Evolutionary conservation across 2,329 filamentous ascomycete genomes (phyloP), one percentile per base, ranked within the genome.

Genomic region (Epichloe hybrida): DNA sequence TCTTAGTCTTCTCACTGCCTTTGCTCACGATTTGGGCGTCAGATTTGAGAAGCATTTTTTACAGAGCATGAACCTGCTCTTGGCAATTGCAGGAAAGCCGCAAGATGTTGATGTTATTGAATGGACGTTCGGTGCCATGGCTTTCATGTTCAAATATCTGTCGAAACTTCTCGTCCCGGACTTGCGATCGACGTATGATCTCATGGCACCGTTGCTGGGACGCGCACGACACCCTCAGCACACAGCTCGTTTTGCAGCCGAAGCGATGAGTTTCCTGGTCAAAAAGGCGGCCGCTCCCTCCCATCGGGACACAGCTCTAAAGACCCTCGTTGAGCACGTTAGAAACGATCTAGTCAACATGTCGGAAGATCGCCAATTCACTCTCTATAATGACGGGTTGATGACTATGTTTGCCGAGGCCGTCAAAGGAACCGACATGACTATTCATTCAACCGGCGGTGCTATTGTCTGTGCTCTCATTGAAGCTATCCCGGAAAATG

Each of bases 71-170:
- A 77, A 74, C 50, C 72, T 94, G 50, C 81, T 98, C 50, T 79
- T 87, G 39, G 80, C 81, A 15, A 78, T 97, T 56, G 90, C 89
- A 11, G 83, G 83, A 50, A 85, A 81, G 59, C 81, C 87, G 49
- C 76, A 86, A 51, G 84, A 87, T 61, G 83, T 87, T 27, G 87
- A 90, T 55, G 89, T 94, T n/a, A 87, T 97, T 48, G 93, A 98
- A 69, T 97, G 91, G 90, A 91, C 88, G 48, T 98, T 98, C 69
- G 88, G 84, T 12, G 90, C 88, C 58, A 74, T 98, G 51, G 89
- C 93, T 44, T 98, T 94, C 74, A 74, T 97, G 40, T 96, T 98
- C 78, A 98, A 98, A 64, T 97, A 97, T 62, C 78, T 98, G 5
- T 94, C 89, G 2, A 83, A 88, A 56, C 76, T 97, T 0, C 69